Base-by-base conservation (phyloP, 257 asterid genomes). In the Apocynum venetum region DNA sequence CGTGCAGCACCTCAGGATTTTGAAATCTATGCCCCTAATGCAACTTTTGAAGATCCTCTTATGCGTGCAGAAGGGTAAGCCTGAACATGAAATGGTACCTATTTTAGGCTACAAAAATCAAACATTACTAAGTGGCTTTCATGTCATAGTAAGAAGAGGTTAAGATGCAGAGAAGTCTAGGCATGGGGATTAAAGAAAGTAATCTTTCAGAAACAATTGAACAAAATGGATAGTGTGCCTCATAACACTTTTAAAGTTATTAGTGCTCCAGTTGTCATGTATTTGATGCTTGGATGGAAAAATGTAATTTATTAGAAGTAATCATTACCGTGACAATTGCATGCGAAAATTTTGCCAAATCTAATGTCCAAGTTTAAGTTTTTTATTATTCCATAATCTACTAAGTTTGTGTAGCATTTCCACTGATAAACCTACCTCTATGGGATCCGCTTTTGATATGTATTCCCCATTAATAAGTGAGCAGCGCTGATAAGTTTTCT, bases 21-120 rank as follows among this genome's bases (percentile, higher is more conserved):
- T 75, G 97, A 94, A 75, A 94, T 94, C 25, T 92, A 94, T 79
- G 92, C 92, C 15, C 87, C 89, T 15, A 63, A 86, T 76, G 98
- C 98, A 72, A 91, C 89, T 76, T 94, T 94, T 71, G 97, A 92
- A 85, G 98, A 94, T 77, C 98, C 97, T 6, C 94, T 94, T 72
- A 91, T 89, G 96, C 81, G 90, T 71, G 97, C 97, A 44, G 88
- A 84, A 3, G 98, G 98, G 98, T 94, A 86, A 48, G 80, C 53
- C 55, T 77, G 43, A 60, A 9, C 31, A 25, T 25, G 31, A 25
- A 25, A 25, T 25, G 31, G 31, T 25, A 25, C 36, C 64, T 20
- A 10, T 57, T 57, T 35, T 57, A 57, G 64, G 64, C 36, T 57
- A 57, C 64, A 57, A 6, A 57, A 2, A 52, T 11, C 2, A 52